Evolutionary conservation across 2,329 filamentous ascomycete genomes (phyloP).

Genomic region (Colletotrichum magnum): DNA sequence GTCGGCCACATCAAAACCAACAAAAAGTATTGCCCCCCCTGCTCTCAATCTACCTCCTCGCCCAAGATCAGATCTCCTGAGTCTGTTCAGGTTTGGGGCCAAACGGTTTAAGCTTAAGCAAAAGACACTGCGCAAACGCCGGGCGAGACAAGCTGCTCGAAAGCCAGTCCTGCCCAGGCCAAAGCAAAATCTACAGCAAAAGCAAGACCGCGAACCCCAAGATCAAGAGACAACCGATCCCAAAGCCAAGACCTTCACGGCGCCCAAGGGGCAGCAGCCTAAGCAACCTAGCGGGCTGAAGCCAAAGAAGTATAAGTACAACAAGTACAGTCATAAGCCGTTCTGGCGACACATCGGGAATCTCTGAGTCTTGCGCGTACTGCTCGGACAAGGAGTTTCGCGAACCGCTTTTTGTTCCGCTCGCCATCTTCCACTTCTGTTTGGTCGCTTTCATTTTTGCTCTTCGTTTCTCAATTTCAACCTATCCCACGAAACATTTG

Average conservation of each 20-base stretch:
- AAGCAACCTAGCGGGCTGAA: conserved; percentile 8
- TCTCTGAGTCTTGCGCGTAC: conserved; percentile 16
- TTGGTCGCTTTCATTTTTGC: conserved; percentile 7
- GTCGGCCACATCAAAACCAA: conserved; percentile 99
- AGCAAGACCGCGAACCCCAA: conserved; percentile 41
- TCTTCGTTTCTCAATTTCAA: conserved; percentile 14
- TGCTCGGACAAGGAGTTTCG: conserved; percentile 40
- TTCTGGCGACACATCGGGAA: conserved; percentile 32
- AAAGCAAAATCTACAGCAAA: conserved; percentile 5
- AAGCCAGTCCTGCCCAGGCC: conserved; percentile 33
- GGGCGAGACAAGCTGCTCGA: conserved; percentile 35
- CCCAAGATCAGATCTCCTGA: conserved; percentile 26
- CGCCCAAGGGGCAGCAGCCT: conserved; percentile 34
- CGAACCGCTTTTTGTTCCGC: conserved; percentile 42
- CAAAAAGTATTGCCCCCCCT: conserved; percentile 81
- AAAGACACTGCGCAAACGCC: conserved; percentile 26
- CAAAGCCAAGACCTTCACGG: conserved; percentile 6
- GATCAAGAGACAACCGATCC: conserved; percentile 33
- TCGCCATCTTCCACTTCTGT: conserved; percentile 39
- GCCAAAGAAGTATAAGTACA: conserved; percentile 40
- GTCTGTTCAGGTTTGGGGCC: conserved; percentile 38
- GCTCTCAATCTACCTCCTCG: conserved; percentile 45
- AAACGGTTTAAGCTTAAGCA: conserved; percentile 33
- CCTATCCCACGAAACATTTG: conserved; percentile 29
- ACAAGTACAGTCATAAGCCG: conserved; percentile 37